Conservation (phyloP, 129 eudicot genomes). For the Artemisia argyi region DNA sequence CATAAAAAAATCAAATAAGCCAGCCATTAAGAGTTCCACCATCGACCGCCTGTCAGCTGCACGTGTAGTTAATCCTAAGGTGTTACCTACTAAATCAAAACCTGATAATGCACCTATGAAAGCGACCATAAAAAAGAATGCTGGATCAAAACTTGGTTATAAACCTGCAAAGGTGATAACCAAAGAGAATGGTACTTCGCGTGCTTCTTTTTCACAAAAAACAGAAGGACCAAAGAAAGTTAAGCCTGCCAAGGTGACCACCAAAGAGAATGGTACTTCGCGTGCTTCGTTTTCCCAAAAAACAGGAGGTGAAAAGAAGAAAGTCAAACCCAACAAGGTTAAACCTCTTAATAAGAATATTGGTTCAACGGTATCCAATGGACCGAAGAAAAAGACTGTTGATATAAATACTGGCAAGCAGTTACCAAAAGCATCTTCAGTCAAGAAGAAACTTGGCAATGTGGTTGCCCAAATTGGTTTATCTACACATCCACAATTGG, state of each 20-base stretch:
- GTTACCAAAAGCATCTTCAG: slow-evolving; percentile 39
- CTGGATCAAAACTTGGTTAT: slow-evolving; percentile 16
- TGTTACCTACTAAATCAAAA: slow-evolving; percentile 40
- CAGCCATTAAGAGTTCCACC: slow-evolving; percentile 60
- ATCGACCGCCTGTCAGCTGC: slow-evolving; percentile 70
- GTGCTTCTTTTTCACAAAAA: slow-evolving; percentile 19
- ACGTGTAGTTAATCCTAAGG: slow-evolving; percentile 46
- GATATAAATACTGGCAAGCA: slow-evolving; percentile 38
- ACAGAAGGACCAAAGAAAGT: slow-evolving; percentile 13
- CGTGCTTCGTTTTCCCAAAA: slow-evolving; percentile 21
- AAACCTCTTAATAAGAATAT: slow-evolving; percentile 34
- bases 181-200: slow-evolving; percentile 17
- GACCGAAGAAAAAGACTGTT: slow-evolving; percentile 13
- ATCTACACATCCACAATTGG: slow-evolving; percentile 28
- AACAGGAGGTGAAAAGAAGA: slow-evolving; percentile 35
- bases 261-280: slow-evolving; percentile 25
- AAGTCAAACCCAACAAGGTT: slow-evolving; percentile 24
- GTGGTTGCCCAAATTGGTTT: slow-evolving; percentile 8
- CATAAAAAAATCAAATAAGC: slow-evolving; percentile 36
- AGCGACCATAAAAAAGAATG: slow-evolving; percentile 33
- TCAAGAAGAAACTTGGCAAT: slow-evolving; percentile 40
- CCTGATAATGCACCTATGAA: slow-evolving; percentile 26
- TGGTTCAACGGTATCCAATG: slow-evolving; percentile 25
- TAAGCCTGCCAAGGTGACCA: background rate
- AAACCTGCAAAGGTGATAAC: slow-evolving; percentile 20